These are phyloP conservation scores for Mycosphaerella arachidis DNA, from an alignment of 2,329 filamentous ascomycete species.

Conservation along the genomic window DNA sequence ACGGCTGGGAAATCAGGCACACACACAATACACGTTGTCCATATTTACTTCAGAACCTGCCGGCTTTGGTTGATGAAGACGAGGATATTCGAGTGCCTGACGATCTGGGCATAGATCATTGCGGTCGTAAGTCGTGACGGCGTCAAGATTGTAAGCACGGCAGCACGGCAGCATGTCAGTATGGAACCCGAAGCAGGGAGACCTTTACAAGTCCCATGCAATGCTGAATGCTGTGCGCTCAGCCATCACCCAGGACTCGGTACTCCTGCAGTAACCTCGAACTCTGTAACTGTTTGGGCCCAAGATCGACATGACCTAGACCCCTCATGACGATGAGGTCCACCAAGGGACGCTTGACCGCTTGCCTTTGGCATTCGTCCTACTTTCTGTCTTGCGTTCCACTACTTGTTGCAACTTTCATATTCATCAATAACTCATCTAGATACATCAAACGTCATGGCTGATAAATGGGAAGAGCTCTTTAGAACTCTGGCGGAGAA, in stretches of 20 bases:
- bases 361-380: not conserved
- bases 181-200: not conserved
- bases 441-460: conserved; percentile 10
- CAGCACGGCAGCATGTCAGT: not conserved
- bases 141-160: too few species aligned
- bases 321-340: conserved; percentile 3
- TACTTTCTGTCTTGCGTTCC: not conserved
- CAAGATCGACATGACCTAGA: conserved; percentile 1
- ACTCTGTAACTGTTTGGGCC: not conserved
- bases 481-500: conserved; percentile 21
- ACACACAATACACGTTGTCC: not conserved
- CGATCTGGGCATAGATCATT: too few species aligned
- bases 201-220: not conserved
- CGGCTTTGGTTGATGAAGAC: not conserved
- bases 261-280: not conserved
- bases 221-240: not conserved
- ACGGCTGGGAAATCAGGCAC: not conserved
- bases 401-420: not conserved
- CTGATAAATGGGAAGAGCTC: conserved; percentile 21
- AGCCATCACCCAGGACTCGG: not conserved
- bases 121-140: too few species aligned
- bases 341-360: not conserved
- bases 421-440: not conserved
- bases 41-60: not conserved
- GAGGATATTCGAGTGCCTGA: not conserved